phyloP scores from a whole-genome alignment of 345 rosid species.

The Syzygium oleosum region DNA sequence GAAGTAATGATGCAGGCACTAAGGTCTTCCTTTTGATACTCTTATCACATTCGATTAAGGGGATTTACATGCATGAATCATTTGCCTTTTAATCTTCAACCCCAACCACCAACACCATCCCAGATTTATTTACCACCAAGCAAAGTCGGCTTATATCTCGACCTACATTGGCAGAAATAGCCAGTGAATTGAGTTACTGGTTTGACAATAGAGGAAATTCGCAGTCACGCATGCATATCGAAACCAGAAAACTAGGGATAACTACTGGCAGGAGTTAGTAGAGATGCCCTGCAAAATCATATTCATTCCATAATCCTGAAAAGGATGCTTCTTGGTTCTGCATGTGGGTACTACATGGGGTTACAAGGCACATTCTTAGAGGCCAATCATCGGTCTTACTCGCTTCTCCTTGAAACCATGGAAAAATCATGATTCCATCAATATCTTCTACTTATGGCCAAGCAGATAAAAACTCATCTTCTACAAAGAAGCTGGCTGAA shows the following conservation, averaged over 20 bases:
- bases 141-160: neutral
- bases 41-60: neutral
- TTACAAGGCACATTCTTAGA: neutral
- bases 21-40: neutral
- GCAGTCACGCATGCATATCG: neutral
- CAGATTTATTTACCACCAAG: neutral
- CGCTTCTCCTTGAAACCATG: neutral
- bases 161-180: neutral
- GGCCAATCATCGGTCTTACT: neutral
- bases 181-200: neutral
- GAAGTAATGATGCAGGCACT: neutral
- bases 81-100: neutral
- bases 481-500: neutral
- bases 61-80: neutral
- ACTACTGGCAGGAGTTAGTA: neutral
- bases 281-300: neutral
- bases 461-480: neutral
- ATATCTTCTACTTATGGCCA: neutral
- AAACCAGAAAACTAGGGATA: neutral
- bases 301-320: neutral
- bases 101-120: neutral
- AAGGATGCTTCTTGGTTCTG: neutral
- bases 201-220: neutral
- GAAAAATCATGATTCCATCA: neutral
- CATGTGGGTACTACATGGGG: neutral